Base-by-base conservation (phyloP, 2,329 filamentous ascomycete species). In the Epichloe scottii region DNA sequence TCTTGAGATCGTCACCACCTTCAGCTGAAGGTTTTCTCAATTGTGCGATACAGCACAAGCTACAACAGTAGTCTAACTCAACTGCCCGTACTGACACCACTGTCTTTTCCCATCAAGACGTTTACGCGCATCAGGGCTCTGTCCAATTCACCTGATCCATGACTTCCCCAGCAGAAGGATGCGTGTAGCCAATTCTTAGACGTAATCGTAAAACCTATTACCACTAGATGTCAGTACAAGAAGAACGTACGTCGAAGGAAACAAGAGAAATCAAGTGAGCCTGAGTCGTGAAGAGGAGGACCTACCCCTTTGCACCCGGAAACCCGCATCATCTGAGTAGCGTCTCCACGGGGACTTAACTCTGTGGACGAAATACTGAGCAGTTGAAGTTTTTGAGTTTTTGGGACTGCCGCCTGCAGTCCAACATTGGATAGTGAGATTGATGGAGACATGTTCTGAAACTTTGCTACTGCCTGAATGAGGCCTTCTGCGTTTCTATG, bases 71-170 rank as follows among this genome's bases (percentile, higher is more conserved):
- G 19, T 34, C 7, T 41, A 15, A 21, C 33, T 34, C 11, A 15
- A 33, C 2, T 23, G 14, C 39, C 12, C 37, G 30, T 33, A 23
- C n/a, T 42, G n/a, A 41, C 23, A 43, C 12, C 19, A 23, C 4
- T 46, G 14, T 26, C 12, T 37, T 33, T 38, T 49, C 14, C 12
- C 21, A 10, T 15, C 5, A 41, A 41, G 11, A 43, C n/a, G 11
- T 11, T 2, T 15, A 17, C 10, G 4, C 43, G 54, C 56, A 72
- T 48, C 70, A 74, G 51, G 89, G 84, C 69, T 98, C 93, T 33
- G 87, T 84, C 93, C 93, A 98, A 71, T 96, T 94, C 53, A 97
- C 89, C 70, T 97, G 90, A 63, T 98, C 93, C 64, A 85, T 85
- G 17, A 94, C 76, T 55, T 84, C 78, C 49, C 82, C 82, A 23